Base-by-base conservation (phyloP, 2,329 filamentous ascomycete species). In the Hypocrella siamensis region DNA sequence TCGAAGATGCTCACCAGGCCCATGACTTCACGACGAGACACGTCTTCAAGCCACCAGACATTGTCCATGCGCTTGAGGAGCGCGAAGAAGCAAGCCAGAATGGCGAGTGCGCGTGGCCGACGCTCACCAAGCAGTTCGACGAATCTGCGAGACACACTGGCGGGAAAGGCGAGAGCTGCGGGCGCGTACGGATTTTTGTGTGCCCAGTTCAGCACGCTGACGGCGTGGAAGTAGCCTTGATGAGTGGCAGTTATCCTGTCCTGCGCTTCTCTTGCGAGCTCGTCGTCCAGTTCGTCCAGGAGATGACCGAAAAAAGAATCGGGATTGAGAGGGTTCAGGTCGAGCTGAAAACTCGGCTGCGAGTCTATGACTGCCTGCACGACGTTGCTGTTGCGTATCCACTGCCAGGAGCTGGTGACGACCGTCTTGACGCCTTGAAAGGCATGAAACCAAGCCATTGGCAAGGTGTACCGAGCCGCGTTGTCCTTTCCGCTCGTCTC, bases 31-130 rank as follows among this genome's bases (percentile, higher is more conserved):
- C 71, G 65, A 12, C 67, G 64, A 6, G 75, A 67, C 43, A 79
- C 75, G 25, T 76, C 74, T 15, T 72, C 63, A 18, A 81, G 56
- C 77, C 78, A 83, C 78, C 78, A 83, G 12, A 74, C 57, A 12
- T 60, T 51, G 37, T 76, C 67, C 38, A 78, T 58, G 21, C 64
- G 63, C 44, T 75, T 75, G 29, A 80, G 57, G 24, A 78, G 54
- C 18, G 71, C 74, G 42, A 78, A 78, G 48, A 77, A 79, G 47
- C 70, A 74, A 6, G 73, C 74, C 2, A 79, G 60, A 22, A 78
- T 71, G 19, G 67, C 65, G 18, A 79, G 57, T 2, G 74, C 71
- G 10, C 74, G 67, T 2, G 74, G 74, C 10, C 68, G 62, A 35
- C 67, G 64, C 33, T 62, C 57, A 38, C 68, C 64, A 10, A 81